A percentile compares a stretch with the other conserved stretches of the same genome.
These are phyloP conservation scores for Starmerella davenportii DNA, from an alignment of 805 yeast species.

Conservation along the genomic window DNA sequence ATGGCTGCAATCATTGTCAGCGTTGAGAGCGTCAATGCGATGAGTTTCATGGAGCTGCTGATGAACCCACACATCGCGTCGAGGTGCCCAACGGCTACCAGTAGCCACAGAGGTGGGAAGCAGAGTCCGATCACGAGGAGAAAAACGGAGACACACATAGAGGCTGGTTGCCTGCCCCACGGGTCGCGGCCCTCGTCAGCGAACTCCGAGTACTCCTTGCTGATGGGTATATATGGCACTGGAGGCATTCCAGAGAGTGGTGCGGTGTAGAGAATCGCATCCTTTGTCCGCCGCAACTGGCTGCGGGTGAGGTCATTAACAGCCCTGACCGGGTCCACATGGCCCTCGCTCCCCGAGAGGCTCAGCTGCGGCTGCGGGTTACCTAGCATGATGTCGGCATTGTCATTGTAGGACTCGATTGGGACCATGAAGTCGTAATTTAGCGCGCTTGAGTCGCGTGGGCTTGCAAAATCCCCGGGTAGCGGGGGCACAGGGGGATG, in stretches of 20 bases:
- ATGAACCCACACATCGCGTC: slow-evolving; percentile 22
- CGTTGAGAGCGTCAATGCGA: slow-evolving; percentile 23
- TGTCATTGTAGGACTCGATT: too few species aligned
- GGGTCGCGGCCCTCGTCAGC: slow-evolving; percentile 9
- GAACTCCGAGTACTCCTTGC: neutral
- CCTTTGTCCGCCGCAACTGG: slow-evolving; percentile 6
- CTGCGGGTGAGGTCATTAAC: slow-evolving; percentile 3
- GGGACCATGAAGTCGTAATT: too few species aligned
- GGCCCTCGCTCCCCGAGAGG: slow-evolving; percentile 9
- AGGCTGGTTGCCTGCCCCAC: slow-evolving; percentile 15
- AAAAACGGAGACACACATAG: slow-evolving; percentile 7
- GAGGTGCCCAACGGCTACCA: slow-evolving; percentile 24
- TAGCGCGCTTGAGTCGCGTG: too few species aligned
- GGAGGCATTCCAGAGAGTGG: slow-evolving; percentile 14
- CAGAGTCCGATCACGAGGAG: slow-evolving; percentile 15
- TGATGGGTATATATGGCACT: slow-evolving; percentile 11
- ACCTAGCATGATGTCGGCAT: too few species aligned
- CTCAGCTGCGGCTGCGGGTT: too few species aligned
- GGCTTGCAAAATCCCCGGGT: too few species aligned
- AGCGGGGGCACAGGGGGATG: too few species aligned
- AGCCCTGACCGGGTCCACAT: slow-evolving; percentile 3
- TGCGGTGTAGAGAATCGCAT: slow-evolving; percentile 1
- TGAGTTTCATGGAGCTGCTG: slow-evolving; percentile 19
- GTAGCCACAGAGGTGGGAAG: slow-evolving; percentile 27
- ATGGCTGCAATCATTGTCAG: slow-evolving; percentile 26